A percentile compares a stretch with the other conserved stretches of the same genome.
These are phyloP conservation scores for Hygrocybe punicea DNA, from an alignment of 768 basidiomycete genomes.

Conservation along the genomic window DNA sequence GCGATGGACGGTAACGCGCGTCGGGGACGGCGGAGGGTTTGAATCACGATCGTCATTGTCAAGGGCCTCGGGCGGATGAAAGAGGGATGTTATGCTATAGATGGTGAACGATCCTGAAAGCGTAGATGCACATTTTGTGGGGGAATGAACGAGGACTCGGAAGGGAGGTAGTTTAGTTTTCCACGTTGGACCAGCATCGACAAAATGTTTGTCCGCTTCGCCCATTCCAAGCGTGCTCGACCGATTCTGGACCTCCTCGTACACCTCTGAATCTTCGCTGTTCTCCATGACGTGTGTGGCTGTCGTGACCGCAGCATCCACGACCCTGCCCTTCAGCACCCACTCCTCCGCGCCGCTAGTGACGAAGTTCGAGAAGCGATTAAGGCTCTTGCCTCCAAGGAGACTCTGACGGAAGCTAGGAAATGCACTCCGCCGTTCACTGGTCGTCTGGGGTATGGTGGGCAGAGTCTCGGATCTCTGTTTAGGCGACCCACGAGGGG, in stretches of 20 bases:
- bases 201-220: constrained; percentile 67
- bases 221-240: constrained; percentile 42
- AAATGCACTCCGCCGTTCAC: constrained; percentile 57
- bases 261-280: constrained; percentile 34
- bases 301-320: constrained; percentile 28
- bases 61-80: constrained; percentile 33
- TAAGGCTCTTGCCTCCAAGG: constrained; percentile 72
- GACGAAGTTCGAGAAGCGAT: constrained; percentile 84
- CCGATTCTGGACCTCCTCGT: constrained; percentile 43
- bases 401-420: constrained; percentile 70
- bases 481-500: constrained; percentile 47
- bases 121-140: constrained; percentile 65
- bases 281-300: constrained; percentile 30
- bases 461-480: constrained; percentile 37
- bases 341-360: constrained; percentile 83
- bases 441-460: constrained; percentile 63
- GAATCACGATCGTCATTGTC: constrained; percentile 18
- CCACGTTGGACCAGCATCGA: constrained; percentile 72
- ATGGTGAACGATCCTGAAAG: constrained; percentile 71
- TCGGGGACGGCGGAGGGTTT: constrained; percentile 35
- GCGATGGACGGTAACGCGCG: constrained; percentile 69
- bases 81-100: constrained; percentile 75
- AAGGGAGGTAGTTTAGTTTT: constrained; percentile 69
- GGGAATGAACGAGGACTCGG: constrained; percentile 73
- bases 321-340: constrained; percentile 61